A percentile compares a stretch with the other conserved stretches of the same genome.
Evolutionary conservation across 805 yeast species (phyloP).

Genomic region (Metschnikowia sp.): DNA sequence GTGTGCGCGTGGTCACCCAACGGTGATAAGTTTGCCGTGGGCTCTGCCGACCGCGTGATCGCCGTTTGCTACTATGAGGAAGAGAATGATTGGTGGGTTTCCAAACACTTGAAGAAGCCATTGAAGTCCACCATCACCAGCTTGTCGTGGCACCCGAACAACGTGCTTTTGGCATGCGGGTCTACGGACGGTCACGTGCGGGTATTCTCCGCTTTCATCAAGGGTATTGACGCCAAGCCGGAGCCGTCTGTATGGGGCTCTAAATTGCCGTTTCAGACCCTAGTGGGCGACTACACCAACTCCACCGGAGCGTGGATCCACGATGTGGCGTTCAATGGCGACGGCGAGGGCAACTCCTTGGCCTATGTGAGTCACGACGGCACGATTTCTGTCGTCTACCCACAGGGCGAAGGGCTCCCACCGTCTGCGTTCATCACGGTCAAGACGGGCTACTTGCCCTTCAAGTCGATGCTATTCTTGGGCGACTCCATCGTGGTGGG

Average conservation of each 20-base stretch:
- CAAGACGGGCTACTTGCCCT: constrained; percentile 72
- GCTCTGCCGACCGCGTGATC: constrained; percentile 89
- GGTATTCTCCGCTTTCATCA: constrained; percentile 84
- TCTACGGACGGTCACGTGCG: constrained; percentile 92
- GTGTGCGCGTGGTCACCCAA: constrained; percentile 91
- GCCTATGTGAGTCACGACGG: constrained; percentile 89
- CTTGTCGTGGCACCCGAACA: constrained; percentile 91
- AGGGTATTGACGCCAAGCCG: constrained; percentile 84
- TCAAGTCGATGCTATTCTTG: constrained; percentile 69
- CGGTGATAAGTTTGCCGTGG: constrained; percentile 96
- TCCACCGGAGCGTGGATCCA: constrained; percentile 88
- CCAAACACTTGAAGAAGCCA: constrained; percentile 96
- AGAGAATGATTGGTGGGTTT: constrained; percentile 99
- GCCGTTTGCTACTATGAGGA: constrained; percentile 95
- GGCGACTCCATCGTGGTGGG: constrained; percentile 72
- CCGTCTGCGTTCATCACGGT: constrained; percentile 59
- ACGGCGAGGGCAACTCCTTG: constrained; percentile 56
- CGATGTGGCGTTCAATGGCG: constrained; percentile 80
- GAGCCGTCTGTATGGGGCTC: constrained; percentile 87
- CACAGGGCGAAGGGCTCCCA: constrained; percentile 61
- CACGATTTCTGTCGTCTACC: constrained; percentile 74
- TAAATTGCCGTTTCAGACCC: constrained; percentile 88
- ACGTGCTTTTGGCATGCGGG: constrained; percentile 82
- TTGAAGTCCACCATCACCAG: constrained; percentile 80
- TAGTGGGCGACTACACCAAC: constrained; percentile 73